phyloP scores from a whole-genome alignment of 371 early-diverging fungal species.

The Mucor piriformis region DNA sequence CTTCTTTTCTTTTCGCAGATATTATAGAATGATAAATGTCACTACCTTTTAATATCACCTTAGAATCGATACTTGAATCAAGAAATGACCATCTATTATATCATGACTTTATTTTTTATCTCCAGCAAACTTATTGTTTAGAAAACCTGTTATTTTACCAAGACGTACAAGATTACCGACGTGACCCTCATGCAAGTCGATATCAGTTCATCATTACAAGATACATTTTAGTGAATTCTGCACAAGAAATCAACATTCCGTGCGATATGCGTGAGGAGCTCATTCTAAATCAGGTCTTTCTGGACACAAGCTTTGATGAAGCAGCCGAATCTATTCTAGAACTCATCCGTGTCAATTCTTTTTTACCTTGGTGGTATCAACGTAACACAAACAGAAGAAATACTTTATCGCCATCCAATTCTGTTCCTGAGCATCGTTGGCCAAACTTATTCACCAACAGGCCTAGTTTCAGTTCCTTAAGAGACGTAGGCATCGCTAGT shows the following conservation, averaged over 20 bases:
- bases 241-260: conserved; percentile 50
- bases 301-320: conserved; percentile 26
- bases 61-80: conserved; percentile 35
- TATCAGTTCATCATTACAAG: conserved; percentile 33
- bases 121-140: conserved; percentile 39
- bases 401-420: conserved; percentile 9
- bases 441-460: not conserved
- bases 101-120: conserved; percentile 31
- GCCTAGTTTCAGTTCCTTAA: conserved; percentile 19
- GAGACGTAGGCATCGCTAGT: not conserved
- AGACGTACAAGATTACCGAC: conserved; percentile 36
- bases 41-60: conserved; percentile 15
- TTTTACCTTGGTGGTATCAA: conserved; percentile 18
- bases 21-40: not conserved
- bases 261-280: conserved; percentile 47
- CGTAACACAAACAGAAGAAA: not conserved
- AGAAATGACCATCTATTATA: conserved; percentile 16
- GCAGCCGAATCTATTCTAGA: conserved; percentile 41
- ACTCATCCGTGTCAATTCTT: conserved; percentile 35
- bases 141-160: conserved; percentile 47
- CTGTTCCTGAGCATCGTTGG: conserved; percentile 11
- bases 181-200: not conserved
- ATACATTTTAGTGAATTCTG: conserved; percentile 36
- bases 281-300: conserved; percentile 17
- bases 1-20: conserved; percentile 10